These are phyloP conservation scores for Beta macrorhiza DNA, from an alignment of 179 eudicot species.

Conservation along the genomic window DNA sequence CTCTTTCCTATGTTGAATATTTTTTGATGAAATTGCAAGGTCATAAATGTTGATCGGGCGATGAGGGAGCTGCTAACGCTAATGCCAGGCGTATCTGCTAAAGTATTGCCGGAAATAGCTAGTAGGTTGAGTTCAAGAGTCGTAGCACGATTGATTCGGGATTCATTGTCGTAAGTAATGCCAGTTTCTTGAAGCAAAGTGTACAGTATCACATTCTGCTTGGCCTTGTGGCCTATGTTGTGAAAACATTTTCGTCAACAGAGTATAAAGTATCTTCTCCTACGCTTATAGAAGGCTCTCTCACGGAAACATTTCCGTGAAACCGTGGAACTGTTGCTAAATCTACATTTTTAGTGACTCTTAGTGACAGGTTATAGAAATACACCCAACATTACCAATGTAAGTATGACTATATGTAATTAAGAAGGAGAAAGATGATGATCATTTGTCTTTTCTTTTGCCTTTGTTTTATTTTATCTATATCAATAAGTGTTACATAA, in stretches of 20 bases:
- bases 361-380: too few relatives aligned
- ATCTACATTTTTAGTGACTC: not conserved
- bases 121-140: constrained; percentile 74
- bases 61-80: constrained; percentile 72
- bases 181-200: constrained; percentile 6
- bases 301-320: not conserved
- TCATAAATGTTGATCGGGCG: constrained; percentile 44
- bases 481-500: too few relatives aligned
- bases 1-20: not conserved
- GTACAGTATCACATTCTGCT: constrained; percentile 7
- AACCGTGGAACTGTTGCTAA: not conserved
- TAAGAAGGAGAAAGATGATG: too few relatives aligned
- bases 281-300: not conserved
- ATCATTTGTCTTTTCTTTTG: too few relatives aligned
- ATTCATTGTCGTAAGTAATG: constrained; percentile 35
- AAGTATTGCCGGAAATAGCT: constrained; percentile 75
- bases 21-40: constrained; percentile 37
- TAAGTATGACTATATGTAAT: too few relatives aligned
- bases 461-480: too few relatives aligned
- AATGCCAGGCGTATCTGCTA: constrained; percentile 73
- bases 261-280: not conserved
- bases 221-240: not conserved
- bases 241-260: not conserved
- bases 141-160: constrained; percentile 73
- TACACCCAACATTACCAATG: too few relatives aligned